These are phyloP conservation scores for Beta corolliflora DNA, from an alignment of 179 eudicot species.

Conservation along the genomic window DNA sequence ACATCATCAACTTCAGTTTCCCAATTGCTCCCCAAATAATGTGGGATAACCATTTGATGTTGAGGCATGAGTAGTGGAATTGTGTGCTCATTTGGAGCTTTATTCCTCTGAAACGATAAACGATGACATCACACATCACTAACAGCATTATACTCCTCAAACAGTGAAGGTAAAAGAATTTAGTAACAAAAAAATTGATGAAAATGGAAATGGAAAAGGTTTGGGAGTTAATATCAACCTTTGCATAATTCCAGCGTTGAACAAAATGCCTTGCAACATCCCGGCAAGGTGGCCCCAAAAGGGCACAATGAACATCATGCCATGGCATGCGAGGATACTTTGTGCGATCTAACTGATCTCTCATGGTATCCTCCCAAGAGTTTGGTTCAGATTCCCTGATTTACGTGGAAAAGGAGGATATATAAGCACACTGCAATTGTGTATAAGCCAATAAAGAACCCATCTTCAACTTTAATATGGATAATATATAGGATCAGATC, in stretches of 20 bases:
- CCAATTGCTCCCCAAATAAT: constrained; percentile 68
- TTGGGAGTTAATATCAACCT: constrained; percentile 47
- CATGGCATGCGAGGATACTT: constrained; percentile 98
- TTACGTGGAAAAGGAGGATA: background rate
- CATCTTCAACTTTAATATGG: background rate
- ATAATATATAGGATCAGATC: background rate
- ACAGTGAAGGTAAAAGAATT: background rate
- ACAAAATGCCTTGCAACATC: constrained; percentile 98
- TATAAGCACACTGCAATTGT: constrained; percentile 1
- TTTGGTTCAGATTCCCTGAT: constrained; percentile 94
- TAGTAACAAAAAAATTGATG: too few species aligned
- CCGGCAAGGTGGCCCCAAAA: constrained; percentile 98
- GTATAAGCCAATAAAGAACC: background rate
- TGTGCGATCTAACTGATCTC: constrained; percentile 84
- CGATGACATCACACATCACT: constrained; percentile 20
- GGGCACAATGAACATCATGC: constrained; percentile 99
- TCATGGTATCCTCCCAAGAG: constrained; percentile 96
- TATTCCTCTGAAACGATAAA: constrained; percentile 67
- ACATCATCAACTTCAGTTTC: constrained; percentile 31
- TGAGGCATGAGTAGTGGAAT: constrained; percentile 98
- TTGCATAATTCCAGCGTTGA: constrained; percentile 97
- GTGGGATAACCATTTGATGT: constrained; percentile 97
- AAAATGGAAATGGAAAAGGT: background rate
- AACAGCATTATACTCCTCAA: background rate
- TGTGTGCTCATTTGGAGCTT: constrained; percentile 89